Conservation (phyloP, 2,329 filamentous ascomycete species). For the Colletotrichum sp. region DNA sequence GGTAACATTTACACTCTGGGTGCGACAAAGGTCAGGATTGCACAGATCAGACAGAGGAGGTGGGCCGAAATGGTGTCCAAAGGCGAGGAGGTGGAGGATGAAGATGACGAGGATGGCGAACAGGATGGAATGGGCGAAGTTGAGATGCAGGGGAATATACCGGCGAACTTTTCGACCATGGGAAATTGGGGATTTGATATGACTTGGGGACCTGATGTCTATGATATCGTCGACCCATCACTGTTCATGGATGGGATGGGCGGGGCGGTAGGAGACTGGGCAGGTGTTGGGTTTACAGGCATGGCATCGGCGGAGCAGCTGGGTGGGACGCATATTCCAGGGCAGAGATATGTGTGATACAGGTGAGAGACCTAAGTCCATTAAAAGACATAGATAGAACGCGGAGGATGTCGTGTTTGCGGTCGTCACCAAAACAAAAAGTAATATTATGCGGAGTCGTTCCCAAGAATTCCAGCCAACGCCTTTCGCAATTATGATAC, state of each 20-base stretch:
- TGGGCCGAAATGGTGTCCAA: slow-evolving; percentile 50
- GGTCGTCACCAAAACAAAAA: neutral
- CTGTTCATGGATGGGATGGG: neutral
- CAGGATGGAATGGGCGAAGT: neutral
- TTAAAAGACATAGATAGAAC: rapidly evolving
- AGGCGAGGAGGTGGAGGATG: neutral
- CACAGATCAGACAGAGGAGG: slow-evolving; percentile 48
- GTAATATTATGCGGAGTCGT: neutral
- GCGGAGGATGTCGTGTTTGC: rapidly evolving
- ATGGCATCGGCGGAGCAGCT: neutral
- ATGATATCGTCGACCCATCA: neutral
- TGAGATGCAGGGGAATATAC: neutral
- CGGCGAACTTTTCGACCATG: neutral
- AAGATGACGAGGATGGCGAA: neutral
- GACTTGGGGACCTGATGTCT: neutral
- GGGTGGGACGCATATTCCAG: neutral
- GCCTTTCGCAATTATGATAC: neutral
- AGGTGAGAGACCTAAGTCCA: too few relatives aligned
- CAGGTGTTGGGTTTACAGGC: neutral
- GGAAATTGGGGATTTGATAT: neutral
- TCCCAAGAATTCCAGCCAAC: neutral
- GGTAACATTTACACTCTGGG: slow-evolving; percentile 55
- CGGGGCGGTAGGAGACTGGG: neutral
- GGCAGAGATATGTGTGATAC: neutral
- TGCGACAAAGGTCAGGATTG: slow-evolving; percentile 51